phyloP scores from a whole-genome alignment of 768 basidiomycete genomes.

The Podaxis pistillaris region DNA sequence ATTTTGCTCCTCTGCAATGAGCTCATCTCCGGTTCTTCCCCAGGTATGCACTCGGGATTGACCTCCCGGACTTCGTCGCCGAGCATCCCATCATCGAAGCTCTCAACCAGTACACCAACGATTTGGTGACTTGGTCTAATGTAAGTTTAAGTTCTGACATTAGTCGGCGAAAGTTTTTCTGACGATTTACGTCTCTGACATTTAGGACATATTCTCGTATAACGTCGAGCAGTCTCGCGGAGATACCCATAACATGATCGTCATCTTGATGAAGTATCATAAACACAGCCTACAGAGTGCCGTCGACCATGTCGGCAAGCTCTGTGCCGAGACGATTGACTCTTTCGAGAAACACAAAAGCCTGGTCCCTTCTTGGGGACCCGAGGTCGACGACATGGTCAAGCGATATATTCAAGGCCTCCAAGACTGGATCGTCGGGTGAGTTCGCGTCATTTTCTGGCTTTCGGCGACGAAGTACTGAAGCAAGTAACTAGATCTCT shows the following conservation, averaged over 20 bases:
- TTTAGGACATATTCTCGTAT: conserved; percentile 73
- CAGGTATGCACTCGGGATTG: conserved; percentile 64
- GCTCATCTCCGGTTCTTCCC: conserved; percentile 9
- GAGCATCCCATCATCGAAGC: conserved; percentile 59
- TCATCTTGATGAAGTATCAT: conserved; percentile 64
- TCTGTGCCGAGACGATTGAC: conserved; percentile 56
- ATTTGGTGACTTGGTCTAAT: conserved; percentile 83
- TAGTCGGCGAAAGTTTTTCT: neutral
- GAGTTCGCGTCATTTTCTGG: conserved; percentile 18
- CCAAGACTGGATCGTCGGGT: conserved; percentile 71
- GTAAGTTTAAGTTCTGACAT: conserved; percentile 36
- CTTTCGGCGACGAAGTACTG: neutral
- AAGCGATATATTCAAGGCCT: conserved; percentile 58
- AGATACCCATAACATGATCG: conserved; percentile 71
- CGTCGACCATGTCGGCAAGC: conserved; percentile 60
- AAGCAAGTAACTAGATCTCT: conserved; percentile 36
- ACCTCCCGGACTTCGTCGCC: conserved; percentile 69
- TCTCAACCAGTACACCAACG: conserved; percentile 69
- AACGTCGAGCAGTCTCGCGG: conserved; percentile 71
- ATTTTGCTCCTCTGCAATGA: neutral
- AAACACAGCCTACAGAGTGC: conserved; percentile 59
- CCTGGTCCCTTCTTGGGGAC: conserved; percentile 60
- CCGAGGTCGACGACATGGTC: conserved; percentile 58
- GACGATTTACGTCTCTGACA: conserved; percentile 8
- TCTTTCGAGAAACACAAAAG: conserved; percentile 46